A percentile compares a stretch with the other conserved stretches of the same genome.
Evolutionary conservation across 257 asterid species (phyloP).

Genomic region (Jacaranda copaia): DNA sequence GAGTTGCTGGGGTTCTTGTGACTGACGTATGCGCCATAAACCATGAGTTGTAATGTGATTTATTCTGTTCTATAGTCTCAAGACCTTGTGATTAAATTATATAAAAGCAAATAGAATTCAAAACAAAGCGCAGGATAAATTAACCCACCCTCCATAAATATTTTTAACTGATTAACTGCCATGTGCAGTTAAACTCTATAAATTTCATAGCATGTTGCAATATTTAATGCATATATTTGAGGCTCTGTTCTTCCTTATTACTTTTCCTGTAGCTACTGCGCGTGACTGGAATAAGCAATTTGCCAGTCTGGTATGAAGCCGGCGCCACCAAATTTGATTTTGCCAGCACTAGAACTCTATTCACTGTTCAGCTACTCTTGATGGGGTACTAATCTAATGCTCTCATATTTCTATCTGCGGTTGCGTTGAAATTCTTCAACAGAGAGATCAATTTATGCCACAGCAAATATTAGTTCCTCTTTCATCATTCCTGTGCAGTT

Average conservation of each 20-base stretch:
- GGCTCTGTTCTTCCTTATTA: background rate
- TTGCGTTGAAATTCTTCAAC: constrained; percentile 9
- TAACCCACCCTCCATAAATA: too few species aligned
- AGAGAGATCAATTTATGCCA: background rate
- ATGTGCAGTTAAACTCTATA: too few species aligned
- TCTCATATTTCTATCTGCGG: background rate
- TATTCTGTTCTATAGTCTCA: background rate
- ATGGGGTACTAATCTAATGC: constrained; percentile 68
- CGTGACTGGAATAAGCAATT: constrained; percentile 64
- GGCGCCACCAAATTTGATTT: constrained; percentile 82
- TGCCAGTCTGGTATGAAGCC: constrained; percentile 96
- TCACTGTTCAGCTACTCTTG: constrained; percentile 73
- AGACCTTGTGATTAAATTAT: too few species aligned
- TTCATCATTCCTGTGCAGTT: constrained; percentile 48
- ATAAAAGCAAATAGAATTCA: too few species aligned
- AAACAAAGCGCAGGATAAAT: too few species aligned
- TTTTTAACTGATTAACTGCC: too few species aligned
- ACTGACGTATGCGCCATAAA: constrained; percentile 66
- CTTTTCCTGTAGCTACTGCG: constrained; percentile 67
- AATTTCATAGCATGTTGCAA: too few species aligned
- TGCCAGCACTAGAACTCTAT: constrained; percentile 74
- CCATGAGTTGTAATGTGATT: constrained; percentile 2
- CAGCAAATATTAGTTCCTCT: background rate
- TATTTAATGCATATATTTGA: too few species aligned
- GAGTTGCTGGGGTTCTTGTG: constrained; percentile 85